These are phyloP conservation scores for Rhizopus sp. DNA, from an alignment of 371 early-diverging fungal genomes.

Conservation along the genomic window DNA sequence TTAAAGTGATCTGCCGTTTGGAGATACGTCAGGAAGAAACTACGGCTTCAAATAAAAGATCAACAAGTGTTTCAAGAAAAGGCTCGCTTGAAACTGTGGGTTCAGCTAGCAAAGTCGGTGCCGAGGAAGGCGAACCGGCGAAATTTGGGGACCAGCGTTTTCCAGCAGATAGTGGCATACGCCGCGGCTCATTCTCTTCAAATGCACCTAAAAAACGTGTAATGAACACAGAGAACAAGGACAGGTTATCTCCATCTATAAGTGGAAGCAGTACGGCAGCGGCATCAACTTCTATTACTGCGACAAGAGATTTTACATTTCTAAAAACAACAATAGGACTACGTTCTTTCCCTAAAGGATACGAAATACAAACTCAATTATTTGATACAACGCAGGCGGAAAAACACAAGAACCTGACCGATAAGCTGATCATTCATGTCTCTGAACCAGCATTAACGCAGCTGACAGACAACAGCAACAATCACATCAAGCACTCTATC, in stretches of 20 bases:
- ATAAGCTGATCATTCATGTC: slow-evolving; percentile 10
- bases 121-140: slow-evolving; percentile 1
- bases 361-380: slow-evolving; percentile 22
- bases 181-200: slow-evolving; percentile 16
- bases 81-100: background rate
- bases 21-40: background rate
- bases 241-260: background rate
- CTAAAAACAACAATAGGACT: slow-evolving; percentile 17
- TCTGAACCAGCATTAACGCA: slow-evolving; percentile 22
- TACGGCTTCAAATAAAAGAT: background rate
- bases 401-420: slow-evolving; percentile 12
- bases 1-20: slow-evolving; percentile 8
- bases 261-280: background rate
- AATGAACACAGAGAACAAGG: background rate
- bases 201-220: slow-evolving; percentile 11
- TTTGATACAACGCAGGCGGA: slow-evolving; percentile 3
- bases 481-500: slow-evolving; percentile 12
- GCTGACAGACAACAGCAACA: slow-evolving; percentile 15
- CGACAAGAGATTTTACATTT: slow-evolving; percentile 1
- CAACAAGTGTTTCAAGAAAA: background rate
- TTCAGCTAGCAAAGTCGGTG: background rate
- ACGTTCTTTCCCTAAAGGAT: slow-evolving; percentile 21
- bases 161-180: slow-evolving; percentile 1
- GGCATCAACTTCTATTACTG: background rate
- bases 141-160: background rate